These are phyloP conservation scores for Sporothrix inflata DNA, from an alignment of 2,329 filamentous ascomycete genomes.

Conservation along the genomic window DNA sequence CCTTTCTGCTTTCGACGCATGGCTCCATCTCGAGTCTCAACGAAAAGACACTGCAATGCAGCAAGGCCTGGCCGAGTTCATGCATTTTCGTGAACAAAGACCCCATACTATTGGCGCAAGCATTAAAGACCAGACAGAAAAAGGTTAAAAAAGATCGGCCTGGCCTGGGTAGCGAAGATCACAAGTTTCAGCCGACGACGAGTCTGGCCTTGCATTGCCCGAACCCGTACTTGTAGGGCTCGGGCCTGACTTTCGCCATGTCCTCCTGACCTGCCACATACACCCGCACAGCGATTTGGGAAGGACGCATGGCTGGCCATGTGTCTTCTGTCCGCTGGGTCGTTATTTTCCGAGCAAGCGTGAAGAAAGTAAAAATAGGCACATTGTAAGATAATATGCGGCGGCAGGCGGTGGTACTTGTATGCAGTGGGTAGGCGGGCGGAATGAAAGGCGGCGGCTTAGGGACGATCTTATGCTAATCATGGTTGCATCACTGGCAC, in stretches of 20 bases:
- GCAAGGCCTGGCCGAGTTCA: background rate
- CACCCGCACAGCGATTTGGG: background rate
- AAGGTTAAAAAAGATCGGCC: background rate
- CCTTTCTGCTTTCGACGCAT: background rate
- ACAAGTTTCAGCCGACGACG: background rate
- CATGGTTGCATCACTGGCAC: conserved; percentile 49
- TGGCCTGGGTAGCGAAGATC: background rate
- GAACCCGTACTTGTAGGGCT: background rate
- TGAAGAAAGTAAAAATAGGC: conserved; percentile 5
- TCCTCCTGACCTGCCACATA: background rate
- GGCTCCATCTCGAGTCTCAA: background rate
- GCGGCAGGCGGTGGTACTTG: background rate
- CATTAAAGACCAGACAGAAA: background rate
- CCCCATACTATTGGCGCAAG: background rate
- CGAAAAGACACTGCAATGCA: background rate
- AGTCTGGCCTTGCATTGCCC: background rate
- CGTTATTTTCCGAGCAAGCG: background rate
- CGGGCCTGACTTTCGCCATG: background rate
- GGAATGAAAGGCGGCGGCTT: conserved; percentile 1
- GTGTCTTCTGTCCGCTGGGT: background rate
- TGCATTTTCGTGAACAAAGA: background rate
- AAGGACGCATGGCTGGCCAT: background rate
- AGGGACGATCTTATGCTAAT: conserved; percentile 17
- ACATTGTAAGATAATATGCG: background rate
- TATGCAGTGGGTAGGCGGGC: background rate